Percentiles rank a stretch among this genome's conserved stretches.
phyloP scores from a whole-genome alignment of 352 stramenopile genomes.

The Globisporangium middletonii region DNA sequence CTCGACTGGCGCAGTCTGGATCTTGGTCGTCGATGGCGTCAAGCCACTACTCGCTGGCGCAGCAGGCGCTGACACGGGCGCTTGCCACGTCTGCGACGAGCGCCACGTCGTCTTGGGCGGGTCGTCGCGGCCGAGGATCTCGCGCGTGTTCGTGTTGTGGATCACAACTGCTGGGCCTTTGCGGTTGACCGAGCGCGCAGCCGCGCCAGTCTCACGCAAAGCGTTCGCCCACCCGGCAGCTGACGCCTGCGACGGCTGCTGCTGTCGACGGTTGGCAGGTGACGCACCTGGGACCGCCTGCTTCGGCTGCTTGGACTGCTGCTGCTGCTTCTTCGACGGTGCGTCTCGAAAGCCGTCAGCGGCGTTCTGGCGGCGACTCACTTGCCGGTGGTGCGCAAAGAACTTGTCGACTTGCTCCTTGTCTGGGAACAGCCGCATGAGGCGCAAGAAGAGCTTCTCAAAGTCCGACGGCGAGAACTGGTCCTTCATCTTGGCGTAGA shows the following conservation, averaged over 20 bases:
- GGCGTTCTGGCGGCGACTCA: slow-evolving; percentile 30
- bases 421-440: slow-evolving; percentile 72
- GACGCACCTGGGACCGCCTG: slow-evolving; percentile 10
- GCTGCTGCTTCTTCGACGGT: slow-evolving; percentile 36
- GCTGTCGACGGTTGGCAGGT: slow-evolving; percentile 7
- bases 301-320: slow-evolving; percentile 22
- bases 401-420: slow-evolving; percentile 58
- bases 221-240: slow-evolving; percentile 67
- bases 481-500: slow-evolving; percentile 65
- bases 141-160: slow-evolving; percentile 49
- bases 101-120: slow-evolving; percentile 38
- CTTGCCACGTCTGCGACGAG: slow-evolving; percentile 48
- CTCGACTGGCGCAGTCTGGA: slow-evolving; percentile 46
- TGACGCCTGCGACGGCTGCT: slow-evolving; percentile 29
- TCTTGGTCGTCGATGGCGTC: slow-evolving; percentile 50
- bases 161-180: slow-evolving; percentile 40
- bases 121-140: slow-evolving; percentile 34
- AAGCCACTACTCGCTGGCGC: slow-evolving; percentile 15
- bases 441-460: slow-evolving; percentile 63
- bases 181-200: slow-evolving; percentile 12
- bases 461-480: slow-evolving; percentile 65
- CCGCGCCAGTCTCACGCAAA: slow-evolving; percentile 58
- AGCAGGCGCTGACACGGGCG: slow-evolving; percentile 14
- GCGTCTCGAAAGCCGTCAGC: slow-evolving; percentile 37
- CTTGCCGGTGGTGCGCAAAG: slow-evolving; percentile 51